Evolutionary conservation across 805 yeast species (phyloP).

Genomic region (Debaryomyces hansenii): DNA sequence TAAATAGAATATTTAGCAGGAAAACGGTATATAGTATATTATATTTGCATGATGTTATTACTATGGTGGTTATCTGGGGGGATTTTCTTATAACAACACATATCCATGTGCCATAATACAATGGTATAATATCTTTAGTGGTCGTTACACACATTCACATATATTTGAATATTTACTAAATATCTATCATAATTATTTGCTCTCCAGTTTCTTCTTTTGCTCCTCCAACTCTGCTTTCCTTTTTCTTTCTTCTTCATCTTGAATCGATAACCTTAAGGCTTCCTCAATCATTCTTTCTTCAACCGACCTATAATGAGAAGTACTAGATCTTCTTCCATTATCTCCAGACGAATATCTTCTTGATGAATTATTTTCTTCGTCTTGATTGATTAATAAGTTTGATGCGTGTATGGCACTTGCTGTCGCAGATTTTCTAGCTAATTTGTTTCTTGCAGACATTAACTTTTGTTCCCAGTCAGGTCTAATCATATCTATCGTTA

Average conservation of each 20-base stretch:
- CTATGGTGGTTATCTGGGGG: no score
- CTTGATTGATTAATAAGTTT: conserved; percentile 52
- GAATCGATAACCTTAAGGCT: conserved; percentile 71
- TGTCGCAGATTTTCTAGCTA: conserved; percentile 87
- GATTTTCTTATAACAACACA: no score
- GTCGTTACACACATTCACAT: no score
- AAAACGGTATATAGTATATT: no score
- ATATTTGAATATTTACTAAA: background rate
- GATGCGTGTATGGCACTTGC: conserved; percentile 94
- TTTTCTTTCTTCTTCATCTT: conserved; percentile 65
- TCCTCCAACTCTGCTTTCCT: conserved; percentile 12
- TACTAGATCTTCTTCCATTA: conserved; percentile 12
- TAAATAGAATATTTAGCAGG: background rate
- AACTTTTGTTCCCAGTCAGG: conserved; percentile 91
- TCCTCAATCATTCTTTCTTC: conserved; percentile 82
- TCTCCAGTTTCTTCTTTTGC: conserved; percentile 1
- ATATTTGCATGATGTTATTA: no score
- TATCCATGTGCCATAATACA: no score
- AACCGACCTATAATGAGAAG: conserved; percentile 19
- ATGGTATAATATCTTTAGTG: no score
- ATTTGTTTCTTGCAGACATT: conserved; percentile 65
- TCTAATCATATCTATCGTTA: conserved; percentile 78
- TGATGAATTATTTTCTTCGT: conserved; percentile 12
- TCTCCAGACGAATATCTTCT: conserved; percentile 13
- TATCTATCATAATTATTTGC: background rate